Evolutionary conservation across 306 rosid species (phyloP), one percentile per base, ranked within the genome.

Genomic region (Ziziphus jujuba): DNA sequence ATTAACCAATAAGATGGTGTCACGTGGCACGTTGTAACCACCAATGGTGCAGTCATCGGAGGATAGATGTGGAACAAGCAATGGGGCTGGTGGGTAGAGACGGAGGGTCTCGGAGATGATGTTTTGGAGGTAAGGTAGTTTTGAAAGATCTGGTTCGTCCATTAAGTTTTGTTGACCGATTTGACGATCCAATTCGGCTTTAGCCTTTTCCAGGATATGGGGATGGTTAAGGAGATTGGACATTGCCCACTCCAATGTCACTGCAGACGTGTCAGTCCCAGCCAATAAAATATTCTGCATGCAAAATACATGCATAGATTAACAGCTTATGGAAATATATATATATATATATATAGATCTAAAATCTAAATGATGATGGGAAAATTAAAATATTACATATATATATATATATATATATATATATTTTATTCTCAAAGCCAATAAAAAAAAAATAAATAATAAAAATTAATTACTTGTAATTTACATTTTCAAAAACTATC

Each of bases 211-310:
- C 14, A 88, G 3, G 2, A 78, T 66, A 0, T 71, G 24, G 0
- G 92, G 91, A 75, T 87, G 34, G 83, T 84, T 89, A 4, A 86
- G 63, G 2, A 89, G 72, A 61, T 80, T 76, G 0, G 92, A 53
- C 92, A 89, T 74, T 4, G 82, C 84, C 96, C 96, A 89, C 31
- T 89, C 92, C 8, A 86, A 54, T 3, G 85, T 58, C 20, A 61
- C 53, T 0, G 89, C 72, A 0, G 89, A 80, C 1, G 96, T 84
- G 45, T 87, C 87, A 5, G 93, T 84, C 14, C 87, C 91, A 0
- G 81, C 91, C 0, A 79, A 35, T 52, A 81, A 33, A 54, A 81
- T 7, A 0, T 62, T 48, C 88, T 88, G 22, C 20, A 53, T n/a
- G n/a, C n/a, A n/a, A n/a, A n/a, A n/a, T n/a, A n/a, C n/a, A n/a